phyloP scores from a whole-genome alignment of 2,329 filamentous ascomycete genomes.

The Monilinia laxa region DNA sequence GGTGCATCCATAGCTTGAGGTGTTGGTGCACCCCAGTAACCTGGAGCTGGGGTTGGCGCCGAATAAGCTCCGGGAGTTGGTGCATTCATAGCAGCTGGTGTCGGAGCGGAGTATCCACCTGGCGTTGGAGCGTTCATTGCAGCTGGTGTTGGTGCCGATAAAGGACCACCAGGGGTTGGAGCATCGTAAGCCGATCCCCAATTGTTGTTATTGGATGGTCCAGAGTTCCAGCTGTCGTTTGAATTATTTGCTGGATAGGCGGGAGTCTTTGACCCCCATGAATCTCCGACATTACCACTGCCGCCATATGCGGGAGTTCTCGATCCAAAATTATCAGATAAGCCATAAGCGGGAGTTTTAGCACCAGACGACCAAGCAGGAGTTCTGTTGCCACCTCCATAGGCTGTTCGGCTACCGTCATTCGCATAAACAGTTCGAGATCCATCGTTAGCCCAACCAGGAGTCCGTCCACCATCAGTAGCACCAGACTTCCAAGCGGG shows the following conservation, averaged over 20 bases:
- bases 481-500: slow-evolving; percentile 63
- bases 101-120: slow-evolving; percentile 55
- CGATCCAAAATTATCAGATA: slow-evolving; percentile 63
- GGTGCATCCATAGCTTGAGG: slow-evolving; percentile 51
- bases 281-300: slow-evolving; percentile 52
- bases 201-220: slow-evolving; percentile 42
- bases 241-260: slow-evolving; percentile 70
- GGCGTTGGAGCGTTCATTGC: slow-evolving; percentile 70
- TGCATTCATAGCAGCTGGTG: slow-evolving; percentile 49
- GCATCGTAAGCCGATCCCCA: slow-evolving; percentile 58
- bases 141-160: slow-evolving; percentile 62
- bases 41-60: slow-evolving; percentile 68
- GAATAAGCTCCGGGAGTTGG: slow-evolving; percentile 48
- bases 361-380: slow-evolving; percentile 78
- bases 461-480: slow-evolving; percentile 56
- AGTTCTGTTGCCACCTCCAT: slow-evolving; percentile 70
- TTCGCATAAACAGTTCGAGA: slow-evolving; percentile 64
- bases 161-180: slow-evolving; percentile 61
- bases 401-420: slow-evolving; percentile 67
- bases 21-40: slow-evolving; percentile 47
- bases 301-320: slow-evolving; percentile 75
- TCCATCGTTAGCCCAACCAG: slow-evolving; percentile 65
- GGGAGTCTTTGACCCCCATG: slow-evolving; percentile 65
- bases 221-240: slow-evolving; percentile 45
- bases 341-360: slow-evolving; percentile 62